Percentiles rank a stretch among this genome's conserved stretches.
These are phyloP conservation scores for Magnusiomyces ingens DNA, from an alignment of 1,139 yeast species.

Conservation along the genomic window DNA sequence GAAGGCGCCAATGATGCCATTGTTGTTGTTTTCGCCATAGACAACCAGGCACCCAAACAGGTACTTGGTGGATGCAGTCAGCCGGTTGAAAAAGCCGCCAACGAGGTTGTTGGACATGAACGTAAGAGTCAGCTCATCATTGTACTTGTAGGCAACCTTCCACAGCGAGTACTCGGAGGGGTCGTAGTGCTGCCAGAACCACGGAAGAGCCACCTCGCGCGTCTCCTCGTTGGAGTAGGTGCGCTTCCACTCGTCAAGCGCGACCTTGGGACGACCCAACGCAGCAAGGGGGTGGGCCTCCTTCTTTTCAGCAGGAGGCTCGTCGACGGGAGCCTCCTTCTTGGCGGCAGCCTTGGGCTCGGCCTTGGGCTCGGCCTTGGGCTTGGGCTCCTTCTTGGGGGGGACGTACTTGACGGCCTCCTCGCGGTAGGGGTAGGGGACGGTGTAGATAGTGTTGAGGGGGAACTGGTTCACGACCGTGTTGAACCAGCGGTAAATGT, in stretches of 20 bases:
- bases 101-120: conserved; percentile 98
- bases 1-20: conserved; percentile 95
- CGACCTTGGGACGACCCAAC: conserved; percentile 62
- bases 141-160: conserved; percentile 95
- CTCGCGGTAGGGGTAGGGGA: conserved; percentile 45
- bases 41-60: conserved; percentile 91
- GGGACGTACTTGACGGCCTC: conserved; percentile 49
- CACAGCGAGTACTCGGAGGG: conserved; percentile 91
- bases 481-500: conserved; percentile 77
- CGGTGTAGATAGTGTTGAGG: conserved; percentile 41
- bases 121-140: conserved; percentile 92
- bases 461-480: conserved; percentile 57
- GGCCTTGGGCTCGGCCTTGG: too few relatives aligned
- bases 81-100: conserved; percentile 98
- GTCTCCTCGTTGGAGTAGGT: conserved; percentile 96
- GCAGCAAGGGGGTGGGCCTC: conserved; percentile 88
- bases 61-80: conserved; percentile 85
- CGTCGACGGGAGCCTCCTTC: conserved; percentile 36
- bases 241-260: conserved; percentile 95
- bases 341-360: conserved; percentile 19
- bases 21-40: conserved; percentile 97
- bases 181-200: conserved; percentile 97
- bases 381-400: too few relatives aligned
- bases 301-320: conserved; percentile 46
- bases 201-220: conserved; percentile 88